Evolutionary conservation across 2,329 filamentous ascomycete species (phyloP).

Genomic region (Alternaria brassicae): DNA sequence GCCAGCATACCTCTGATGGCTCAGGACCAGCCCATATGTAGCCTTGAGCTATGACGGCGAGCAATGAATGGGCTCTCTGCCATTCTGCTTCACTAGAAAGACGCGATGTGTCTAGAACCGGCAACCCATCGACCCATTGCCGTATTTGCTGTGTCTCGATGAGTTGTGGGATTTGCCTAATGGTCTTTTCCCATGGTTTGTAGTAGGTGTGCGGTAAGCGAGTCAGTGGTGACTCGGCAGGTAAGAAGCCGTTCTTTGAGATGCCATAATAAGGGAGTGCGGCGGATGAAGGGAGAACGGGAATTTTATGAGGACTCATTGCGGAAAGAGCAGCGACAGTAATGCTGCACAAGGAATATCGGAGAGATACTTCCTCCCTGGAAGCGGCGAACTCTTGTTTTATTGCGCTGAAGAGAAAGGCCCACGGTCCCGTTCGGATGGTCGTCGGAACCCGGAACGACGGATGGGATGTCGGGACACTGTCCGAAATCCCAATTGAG

Average conservation of each 20-base stretch:
- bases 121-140: slow-evolving; percentile 73
- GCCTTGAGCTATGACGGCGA: slow-evolving; percentile 75
- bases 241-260: slow-evolving; percentile 80
- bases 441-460: slow-evolving; percentile 15
- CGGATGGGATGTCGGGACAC: slow-evolving; percentile 3
- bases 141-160: slow-evolving; percentile 78
- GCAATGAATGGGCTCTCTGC: slow-evolving; percentile 76
- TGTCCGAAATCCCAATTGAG: slow-evolving; percentile 22
- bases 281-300: slow-evolving; percentile 30
- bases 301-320: slow-evolving; percentile 42
- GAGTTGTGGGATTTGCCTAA: slow-evolving; percentile 76
- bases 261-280: slow-evolving; percentile 76
- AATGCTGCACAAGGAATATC: background rate
- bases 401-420: slow-evolving; percentile 16
- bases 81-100: slow-evolving; percentile 82
- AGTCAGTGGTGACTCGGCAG: slow-evolving; percentile 73
- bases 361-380: slow-evolving; percentile 12
- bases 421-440: slow-evolving; percentile 8
- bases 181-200: slow-evolving; percentile 83
- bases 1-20: slow-evolving; percentile 67
- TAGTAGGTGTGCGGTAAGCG: slow-evolving; percentile 83
- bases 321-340: slow-evolving; percentile 6
- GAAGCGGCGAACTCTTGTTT: slow-evolving; percentile 27
- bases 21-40: slow-evolving; percentile 81
- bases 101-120: slow-evolving; percentile 74